phyloP scores from a whole-genome alignment of 257 asterid genomes.

The Plantago elongata region DNA sequence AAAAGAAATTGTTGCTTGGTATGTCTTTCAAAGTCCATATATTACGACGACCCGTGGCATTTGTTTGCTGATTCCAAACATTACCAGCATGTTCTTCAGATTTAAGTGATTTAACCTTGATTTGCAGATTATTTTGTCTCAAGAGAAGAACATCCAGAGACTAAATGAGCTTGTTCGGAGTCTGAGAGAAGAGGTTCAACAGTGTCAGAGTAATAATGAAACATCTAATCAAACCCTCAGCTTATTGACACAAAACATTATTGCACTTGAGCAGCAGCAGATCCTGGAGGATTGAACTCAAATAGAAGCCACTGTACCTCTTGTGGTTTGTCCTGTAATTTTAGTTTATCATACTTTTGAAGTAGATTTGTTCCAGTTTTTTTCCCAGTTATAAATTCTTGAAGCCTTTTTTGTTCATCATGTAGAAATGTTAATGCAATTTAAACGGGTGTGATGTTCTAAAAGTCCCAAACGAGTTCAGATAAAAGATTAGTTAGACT shows the following conservation, averaged over 20 bases:
- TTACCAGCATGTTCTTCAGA: neutral
- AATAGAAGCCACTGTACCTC: conserved; percentile 2
- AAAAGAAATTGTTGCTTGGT: neutral
- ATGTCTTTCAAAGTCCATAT: neutral
- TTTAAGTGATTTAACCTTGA: neutral
- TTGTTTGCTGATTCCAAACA: neutral
- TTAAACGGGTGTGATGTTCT: neutral
- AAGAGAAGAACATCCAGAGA: conserved; percentile 60
- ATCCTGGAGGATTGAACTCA: conserved; percentile 54
- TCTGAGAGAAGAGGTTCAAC: conserved; percentile 47
- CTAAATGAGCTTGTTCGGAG: conserved; percentile 52
- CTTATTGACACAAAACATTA: conserved; percentile 40
- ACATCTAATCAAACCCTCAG: conserved; percentile 30
- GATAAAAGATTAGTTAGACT: too few relatives aligned
- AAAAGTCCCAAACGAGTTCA: too few relatives aligned
- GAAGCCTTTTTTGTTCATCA: neutral
- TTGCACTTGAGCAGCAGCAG: conserved; percentile 55
- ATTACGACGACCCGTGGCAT: neutral
- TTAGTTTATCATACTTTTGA: neutral
- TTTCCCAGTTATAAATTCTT: neutral
- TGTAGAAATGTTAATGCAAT: neutral
- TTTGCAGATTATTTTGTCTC: conserved; percentile 50
- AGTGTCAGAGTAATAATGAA: conserved; percentile 42
- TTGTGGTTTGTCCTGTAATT: neutral
- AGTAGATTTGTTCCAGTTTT: neutral